Percentiles rank a stretch among this genome's conserved stretches.
phyloP scores from a whole-genome alignment of 352 stramenopile species.

The Phytopythium montanum region DNA sequence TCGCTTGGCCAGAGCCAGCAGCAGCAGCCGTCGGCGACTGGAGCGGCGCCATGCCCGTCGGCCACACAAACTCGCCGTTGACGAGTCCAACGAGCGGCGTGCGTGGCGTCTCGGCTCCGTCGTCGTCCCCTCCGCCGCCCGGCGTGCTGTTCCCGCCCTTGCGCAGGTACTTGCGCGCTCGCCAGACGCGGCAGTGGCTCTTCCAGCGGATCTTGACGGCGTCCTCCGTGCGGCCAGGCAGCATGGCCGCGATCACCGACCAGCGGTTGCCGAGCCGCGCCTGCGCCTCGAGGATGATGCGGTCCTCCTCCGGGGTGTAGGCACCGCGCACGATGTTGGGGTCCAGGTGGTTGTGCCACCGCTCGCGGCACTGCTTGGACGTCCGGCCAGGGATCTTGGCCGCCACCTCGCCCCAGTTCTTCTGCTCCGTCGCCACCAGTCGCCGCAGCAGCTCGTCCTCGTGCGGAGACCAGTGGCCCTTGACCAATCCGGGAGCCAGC shows the following conservation, averaged over 20 bases:
- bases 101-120: slow-evolving; percentile 4
- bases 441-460: slow-evolving; percentile 81
- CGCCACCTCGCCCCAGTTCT: slow-evolving; percentile 88
- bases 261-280: slow-evolving; percentile 84
- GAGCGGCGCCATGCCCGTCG: slow-evolving; percentile 1
- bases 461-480: slow-evolving; percentile 89
- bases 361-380: slow-evolving; percentile 89
- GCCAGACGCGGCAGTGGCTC: slow-evolving; percentile 81
- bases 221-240: slow-evolving; percentile 87
- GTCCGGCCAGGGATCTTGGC: slow-evolving; percentile 83
- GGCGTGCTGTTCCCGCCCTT: slow-evolving; percentile 45
- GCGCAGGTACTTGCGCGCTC: slow-evolving; percentile 76
- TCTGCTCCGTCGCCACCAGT: slow-evolving; percentile 79
- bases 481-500: slow-evolving; percentile 81
- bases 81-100: slow-evolving; percentile 5
- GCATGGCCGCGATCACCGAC: slow-evolving; percentile 88
- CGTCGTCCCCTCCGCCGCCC: slow-evolving; percentile 24
- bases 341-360: slow-evolving; percentile 90
- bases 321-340: slow-evolving; percentile 85
- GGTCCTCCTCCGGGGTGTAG: slow-evolving; percentile 87
- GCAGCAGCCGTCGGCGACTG: slow-evolving; percentile 1
- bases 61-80: slow-evolving; percentile 7
- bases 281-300: slow-evolving; percentile 85
- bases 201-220: slow-evolving; percentile 93
- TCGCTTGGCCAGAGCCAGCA: not conserved